phyloP scores from a whole-genome alignment of 2,329 filamentous ascomycete genomes.

The Byssochlamys sp. region DNA sequence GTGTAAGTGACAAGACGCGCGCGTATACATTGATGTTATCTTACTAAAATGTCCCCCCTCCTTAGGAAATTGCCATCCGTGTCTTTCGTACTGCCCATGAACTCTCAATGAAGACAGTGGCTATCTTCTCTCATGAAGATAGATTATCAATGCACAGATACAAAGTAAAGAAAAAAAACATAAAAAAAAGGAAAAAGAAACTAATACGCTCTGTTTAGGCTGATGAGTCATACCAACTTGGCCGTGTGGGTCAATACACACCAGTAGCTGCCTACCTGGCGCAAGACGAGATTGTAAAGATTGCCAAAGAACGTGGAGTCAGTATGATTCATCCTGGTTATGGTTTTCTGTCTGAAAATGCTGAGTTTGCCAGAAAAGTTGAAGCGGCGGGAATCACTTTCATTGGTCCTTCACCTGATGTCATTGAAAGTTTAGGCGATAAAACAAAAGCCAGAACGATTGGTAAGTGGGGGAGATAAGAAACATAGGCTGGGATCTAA shows the following conservation, averaged over 20 bases:
- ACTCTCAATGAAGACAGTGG: conserved; percentile 67
- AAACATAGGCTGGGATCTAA: too few relatives aligned
- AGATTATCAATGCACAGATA: conserved; percentile 97
- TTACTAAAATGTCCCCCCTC: too few relatives aligned
- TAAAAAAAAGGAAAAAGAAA: too few relatives aligned
- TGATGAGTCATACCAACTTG: conserved; percentile 98
- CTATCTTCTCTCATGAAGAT: conserved; percentile 76
- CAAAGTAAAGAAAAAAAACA: too few relatives aligned
- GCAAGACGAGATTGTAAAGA: conserved; percentile 96
- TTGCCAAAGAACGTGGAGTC: conserved; percentile 84
- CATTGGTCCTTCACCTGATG: conserved; percentile 78
- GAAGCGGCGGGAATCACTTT: conserved; percentile 95
- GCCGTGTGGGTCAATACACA: conserved; percentile 90
- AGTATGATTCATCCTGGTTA: conserved; percentile 98
- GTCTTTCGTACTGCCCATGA: conserved; percentile 96
- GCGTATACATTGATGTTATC: too few relatives aligned
- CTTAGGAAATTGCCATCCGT: conserved; percentile 84
- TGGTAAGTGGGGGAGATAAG: too few relatives aligned
- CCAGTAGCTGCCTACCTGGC: conserved; percentile 92
- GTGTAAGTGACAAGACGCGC: too few relatives aligned
- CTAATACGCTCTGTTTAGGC: too few relatives aligned
- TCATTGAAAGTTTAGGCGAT: conserved; percentile 89
- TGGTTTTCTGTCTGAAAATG: conserved; percentile 95
- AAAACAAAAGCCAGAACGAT: conserved; percentile 97
- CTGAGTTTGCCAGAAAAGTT: conserved; percentile 87